A percentile compares a stretch with the other conserved stretches of the same genome.
Evolutionary conservation across 2,329 filamentous ascomycete species (phyloP).

Genomic region (Trichoderma aggressivum): DNA sequence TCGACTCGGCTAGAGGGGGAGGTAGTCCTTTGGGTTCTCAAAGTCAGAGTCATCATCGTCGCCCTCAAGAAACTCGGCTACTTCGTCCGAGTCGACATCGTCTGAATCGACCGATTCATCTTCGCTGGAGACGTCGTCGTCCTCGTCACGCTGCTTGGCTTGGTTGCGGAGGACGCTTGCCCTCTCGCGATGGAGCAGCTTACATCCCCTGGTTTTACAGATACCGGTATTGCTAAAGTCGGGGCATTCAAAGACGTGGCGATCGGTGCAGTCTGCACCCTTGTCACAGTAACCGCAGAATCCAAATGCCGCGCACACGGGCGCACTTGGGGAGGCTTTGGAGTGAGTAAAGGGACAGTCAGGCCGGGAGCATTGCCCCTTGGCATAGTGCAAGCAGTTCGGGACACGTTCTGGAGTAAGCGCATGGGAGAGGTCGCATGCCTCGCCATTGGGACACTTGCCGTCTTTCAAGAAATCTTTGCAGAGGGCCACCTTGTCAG

Average conservation of each 20-base stretch:
- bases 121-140: conserved; percentile 73
- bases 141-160: conserved; percentile 55
- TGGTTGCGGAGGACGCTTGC: conserved; percentile 73
- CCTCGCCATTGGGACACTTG: conserved; percentile 70
- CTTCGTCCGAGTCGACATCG: conserved; percentile 74
- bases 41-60: conserved; percentile 54
- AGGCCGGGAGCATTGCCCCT: conserved; percentile 83
- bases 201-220: conserved; percentile 79
- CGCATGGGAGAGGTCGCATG: conserved; percentile 89
- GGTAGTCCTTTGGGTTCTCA: conserved; percentile 57
- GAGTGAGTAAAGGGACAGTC: conserved; percentile 86
- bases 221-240: conserved; percentile 88
- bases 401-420: conserved; percentile 79
- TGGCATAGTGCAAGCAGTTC: conserved; percentile 83
- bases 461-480: conserved; percentile 80
- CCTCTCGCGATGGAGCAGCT: conserved; percentile 81
- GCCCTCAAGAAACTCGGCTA: conserved; percentile 62
- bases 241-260: conserved; percentile 90
- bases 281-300: conserved; percentile 84
- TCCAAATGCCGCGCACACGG: conserved; percentile 81
- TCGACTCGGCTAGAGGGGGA: conserved; percentile 37
- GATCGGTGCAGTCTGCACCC: conserved; percentile 71
- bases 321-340: conserved; percentile 69
- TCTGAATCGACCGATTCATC: conserved; percentile 70
- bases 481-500: conserved; percentile 84